These are phyloP conservation scores for Coemansia sp. DNA, from an alignment of 192 early-diverging fungal species.

Conservation along the genomic window DNA sequence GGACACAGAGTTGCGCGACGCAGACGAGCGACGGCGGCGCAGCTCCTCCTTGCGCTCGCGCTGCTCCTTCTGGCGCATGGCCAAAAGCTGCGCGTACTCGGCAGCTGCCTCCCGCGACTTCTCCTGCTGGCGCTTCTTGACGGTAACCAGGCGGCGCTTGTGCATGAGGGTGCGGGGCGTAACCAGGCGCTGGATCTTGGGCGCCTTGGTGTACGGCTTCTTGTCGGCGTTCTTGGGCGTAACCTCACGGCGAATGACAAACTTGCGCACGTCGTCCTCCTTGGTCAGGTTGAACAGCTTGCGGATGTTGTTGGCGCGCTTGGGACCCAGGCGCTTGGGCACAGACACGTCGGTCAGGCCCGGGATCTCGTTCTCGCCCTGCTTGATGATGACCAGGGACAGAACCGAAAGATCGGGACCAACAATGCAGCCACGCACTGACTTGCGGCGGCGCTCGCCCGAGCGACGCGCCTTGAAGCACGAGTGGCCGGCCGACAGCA, in stretches of 20 bases:
- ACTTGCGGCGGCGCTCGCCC: slow-evolving; percentile 99
- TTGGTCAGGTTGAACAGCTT: slow-evolving; percentile 98
- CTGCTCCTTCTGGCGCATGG: slow-evolving; percentile 92
- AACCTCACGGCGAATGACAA: slow-evolving; percentile 97
- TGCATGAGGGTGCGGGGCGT: slow-evolving; percentile 96
- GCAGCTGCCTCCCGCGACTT: slow-evolving; percentile 67
- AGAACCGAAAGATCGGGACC: slow-evolving; percentile 90
- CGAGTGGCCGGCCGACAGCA: slow-evolving; percentile 92
- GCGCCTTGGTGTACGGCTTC: slow-evolving; percentile 95
- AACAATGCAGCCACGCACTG: slow-evolving; percentile 99
- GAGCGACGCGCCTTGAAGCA: slow-evolving; percentile 97
- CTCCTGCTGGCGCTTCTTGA: slow-evolving; percentile 84
- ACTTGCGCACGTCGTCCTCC: slow-evolving; percentile 99
- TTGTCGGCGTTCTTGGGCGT: slow-evolving; percentile 80
- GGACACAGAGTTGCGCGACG: slow-evolving; percentile 56
- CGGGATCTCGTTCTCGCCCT: slow-evolving; percentile 94
- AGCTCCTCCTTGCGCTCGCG: slow-evolving; percentile 83
- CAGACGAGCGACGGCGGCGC: slow-evolving; percentile 56
- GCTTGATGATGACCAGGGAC: slow-evolving; percentile 93
- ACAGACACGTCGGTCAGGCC: slow-evolving; percentile 90
- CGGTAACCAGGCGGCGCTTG: slow-evolving; percentile 83
- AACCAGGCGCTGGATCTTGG: slow-evolving; percentile 95
- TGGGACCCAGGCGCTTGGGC: slow-evolving; percentile 98
- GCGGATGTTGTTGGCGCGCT: slow-evolving; percentile 98
- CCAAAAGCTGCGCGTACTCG: slow-evolving; percentile 84